These are phyloP conservation scores for Sclerotiophoma versabilis DNA, from an alignment of 2,329 filamentous ascomycete genomes.

Conservation along the genomic window DNA sequence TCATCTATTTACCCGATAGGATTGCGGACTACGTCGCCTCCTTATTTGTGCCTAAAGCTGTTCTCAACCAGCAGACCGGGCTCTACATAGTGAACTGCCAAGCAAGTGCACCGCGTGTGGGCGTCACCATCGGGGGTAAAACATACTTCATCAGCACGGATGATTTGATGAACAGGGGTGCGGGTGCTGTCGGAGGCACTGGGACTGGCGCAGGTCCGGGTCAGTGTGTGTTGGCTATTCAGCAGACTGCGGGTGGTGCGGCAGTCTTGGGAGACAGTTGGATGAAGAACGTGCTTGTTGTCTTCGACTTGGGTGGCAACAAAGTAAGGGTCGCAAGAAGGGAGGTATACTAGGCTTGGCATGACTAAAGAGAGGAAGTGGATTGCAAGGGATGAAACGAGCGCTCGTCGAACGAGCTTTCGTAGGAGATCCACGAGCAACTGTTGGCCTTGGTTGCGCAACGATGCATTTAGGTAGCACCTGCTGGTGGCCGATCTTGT, in stretches of 20 bases:
- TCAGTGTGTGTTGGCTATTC: conserved; percentile 27
- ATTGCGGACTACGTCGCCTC: conserved; percentile 28
- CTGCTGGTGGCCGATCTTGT: too few species aligned
- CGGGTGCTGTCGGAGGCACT: conserved; percentile 17
- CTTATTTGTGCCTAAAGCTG: conserved; percentile 29
- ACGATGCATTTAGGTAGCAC: too few species aligned
- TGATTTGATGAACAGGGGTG: conserved; percentile 29
- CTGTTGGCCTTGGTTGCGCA: too few species aligned
- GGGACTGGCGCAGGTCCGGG: neutral
- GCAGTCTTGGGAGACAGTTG: conserved; percentile 53
- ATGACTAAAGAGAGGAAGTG: neutral
- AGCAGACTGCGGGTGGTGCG: conserved; percentile 24
- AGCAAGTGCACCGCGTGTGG: conserved; percentile 28
- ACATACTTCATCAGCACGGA: conserved; percentile 24
- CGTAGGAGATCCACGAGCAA: too few species aligned
- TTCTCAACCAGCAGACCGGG: conserved; percentile 9
- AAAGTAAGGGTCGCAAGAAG: conserved; percentile 52
- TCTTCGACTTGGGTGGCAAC: conserved; percentile 55
- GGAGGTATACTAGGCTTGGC: conserved; percentile 19
- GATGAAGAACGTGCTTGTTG: conserved; percentile 56
- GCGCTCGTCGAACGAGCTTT: too few species aligned
- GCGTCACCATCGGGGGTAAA: conserved; percentile 23
- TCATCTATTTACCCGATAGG: conserved; percentile 32
- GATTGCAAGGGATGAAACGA: neutral
- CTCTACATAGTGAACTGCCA: conserved; percentile 26